Evolutionary conservation across 2,329 filamentous ascomycete species (phyloP).

Genomic region (Diaporthe sp.): DNA sequence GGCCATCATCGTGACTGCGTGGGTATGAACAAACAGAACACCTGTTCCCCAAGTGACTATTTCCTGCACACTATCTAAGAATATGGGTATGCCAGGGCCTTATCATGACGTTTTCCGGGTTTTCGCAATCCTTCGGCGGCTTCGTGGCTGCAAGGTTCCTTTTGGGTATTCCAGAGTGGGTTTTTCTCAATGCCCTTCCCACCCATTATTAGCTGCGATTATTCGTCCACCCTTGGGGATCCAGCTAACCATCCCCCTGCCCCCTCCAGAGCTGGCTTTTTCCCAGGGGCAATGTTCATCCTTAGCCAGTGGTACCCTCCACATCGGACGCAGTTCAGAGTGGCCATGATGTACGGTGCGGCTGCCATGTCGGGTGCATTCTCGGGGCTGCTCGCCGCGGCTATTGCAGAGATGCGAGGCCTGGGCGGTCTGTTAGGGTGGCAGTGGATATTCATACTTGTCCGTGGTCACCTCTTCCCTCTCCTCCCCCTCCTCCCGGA

Average conservation of each 20-base stretch:
- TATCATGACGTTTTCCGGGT: constrained; percentile 57
- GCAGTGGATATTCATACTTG: constrained; percentile 66
- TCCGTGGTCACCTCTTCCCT: background rate
- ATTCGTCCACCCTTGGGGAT: background rate
- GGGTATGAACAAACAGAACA: background rate
- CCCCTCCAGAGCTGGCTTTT: constrained; percentile 49
- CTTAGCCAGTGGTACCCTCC: constrained; percentile 61
- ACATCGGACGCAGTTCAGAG: constrained; percentile 59
- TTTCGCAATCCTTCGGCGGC: constrained; percentile 51
- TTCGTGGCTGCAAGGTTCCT: constrained; percentile 56
- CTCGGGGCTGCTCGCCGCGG: constrained; percentile 56
- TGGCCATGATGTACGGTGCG: constrained; percentile 55
- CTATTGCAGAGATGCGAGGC: constrained; percentile 58
- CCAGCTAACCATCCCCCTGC: background rate
- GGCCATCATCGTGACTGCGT: background rate
- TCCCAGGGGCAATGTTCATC: constrained; percentile 55
- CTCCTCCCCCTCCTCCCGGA: too few species aligned
- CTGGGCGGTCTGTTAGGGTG: constrained; percentile 54
- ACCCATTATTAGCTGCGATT: background rate
- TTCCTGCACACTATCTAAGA: background rate
- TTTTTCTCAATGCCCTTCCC: background rate
- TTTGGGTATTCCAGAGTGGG: constrained; percentile 54
- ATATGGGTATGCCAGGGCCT: constrained; percentile 46
- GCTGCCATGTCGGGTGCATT: constrained; percentile 55
- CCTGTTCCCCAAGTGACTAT: background rate